Base-by-base conservation (phyloP, 768 basidiomycete species). In the Rhodotorula kratochvilovae region DNA sequence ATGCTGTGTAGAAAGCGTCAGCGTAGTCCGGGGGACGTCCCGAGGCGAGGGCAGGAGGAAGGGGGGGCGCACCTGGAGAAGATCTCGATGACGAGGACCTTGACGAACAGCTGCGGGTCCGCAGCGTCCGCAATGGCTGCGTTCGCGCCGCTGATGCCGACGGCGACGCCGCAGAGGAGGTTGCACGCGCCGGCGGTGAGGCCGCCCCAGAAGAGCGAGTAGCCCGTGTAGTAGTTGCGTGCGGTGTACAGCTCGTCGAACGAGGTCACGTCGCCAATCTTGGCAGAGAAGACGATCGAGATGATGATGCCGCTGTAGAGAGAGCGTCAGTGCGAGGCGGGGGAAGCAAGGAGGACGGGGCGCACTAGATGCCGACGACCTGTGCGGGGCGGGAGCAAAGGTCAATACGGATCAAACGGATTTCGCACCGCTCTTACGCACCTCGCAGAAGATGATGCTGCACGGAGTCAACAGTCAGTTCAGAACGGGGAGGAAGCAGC, bases 351-450 rank as follows among this genome's bases (percentile, higher is more conserved):
- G 29, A 4, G 27, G 16, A 27, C 25, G 16, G 27, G 63, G 92
- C 91, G 67, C 90, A 96, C 82, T 98, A 98, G 79, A 99, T 98
- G 68, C 95, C 96, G 39, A 99, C 94, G 78, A 97, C 96, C 83
- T 98, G 93, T 95, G 76, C 19, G 15, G 25, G 7, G 29, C 12
- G 19, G 31, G 42, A 55, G 6, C 25, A 23, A 27, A 23, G 25
- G 46, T 39, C 10, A 64, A 46, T 55, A 23, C 23, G 48, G 17
- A 13, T 46, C 45, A 27, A 19, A 25, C 46, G 46, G 12, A 15
- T 46, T 17, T 12, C 10, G 16, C 4, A 46, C 4, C 4, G 8
- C 5, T 46, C 12, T 17, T 27, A 54, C 66, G n/a, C n/a, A 70
- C 70, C 83, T 98, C 95, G 81, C 95, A 97, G 85, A 98, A 97